Evolutionary conservation across 768 basidiomycete genomes (phyloP), one percentile per base, ranked within the genome.

Genomic region (Pleurotus sapidus): DNA sequence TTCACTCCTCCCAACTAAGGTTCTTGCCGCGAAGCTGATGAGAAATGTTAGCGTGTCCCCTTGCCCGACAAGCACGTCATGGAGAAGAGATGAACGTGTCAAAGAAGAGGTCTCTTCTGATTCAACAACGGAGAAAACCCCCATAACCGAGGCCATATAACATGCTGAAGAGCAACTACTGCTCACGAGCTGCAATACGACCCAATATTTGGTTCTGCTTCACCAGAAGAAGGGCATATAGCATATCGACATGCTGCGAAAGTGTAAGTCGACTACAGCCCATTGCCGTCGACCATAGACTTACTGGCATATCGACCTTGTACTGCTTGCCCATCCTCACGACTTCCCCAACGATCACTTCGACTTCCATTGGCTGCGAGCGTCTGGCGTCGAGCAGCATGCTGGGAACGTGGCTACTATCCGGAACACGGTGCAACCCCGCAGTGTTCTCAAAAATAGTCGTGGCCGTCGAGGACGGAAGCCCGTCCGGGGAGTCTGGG

Each of bases 291-390:
- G 46, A 20, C 20, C 20, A n/a, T n/a, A n/a, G 4, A 68, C 80
- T 70, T 62, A 85, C 84, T 27, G 84, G 84, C 37, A 83, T 66
- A 11, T 73, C 66, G 3, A 86, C 75, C 9, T 72, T 70, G 20
- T 66, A 63, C 48, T 74, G 70, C 61, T 69, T 74, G 0, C 80
- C 85, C 71, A 83, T 71, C 43, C 81, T 68, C 18, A 86, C 80
- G 2, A 86, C 78, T 58, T 85, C 80, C 0, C 88, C 87, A 3
- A 88, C 58, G 42, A 88, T 84, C 11, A 79, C 84, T 65, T 88
- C 87, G 1, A 88, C 80, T 69, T 89, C 87, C 58, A 87, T 79
- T 37, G 87, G 84, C 54, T 73, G 73, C 2, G 77, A 80, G 48
- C 72, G 76, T 62, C 80, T 73, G 18, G 73, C 72, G 64, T 88